These are phyloP conservation scores for Tanacetum coccineum DNA, from an alignment of 129 eudicot genomes.

Conservation along the genomic window DNA sequence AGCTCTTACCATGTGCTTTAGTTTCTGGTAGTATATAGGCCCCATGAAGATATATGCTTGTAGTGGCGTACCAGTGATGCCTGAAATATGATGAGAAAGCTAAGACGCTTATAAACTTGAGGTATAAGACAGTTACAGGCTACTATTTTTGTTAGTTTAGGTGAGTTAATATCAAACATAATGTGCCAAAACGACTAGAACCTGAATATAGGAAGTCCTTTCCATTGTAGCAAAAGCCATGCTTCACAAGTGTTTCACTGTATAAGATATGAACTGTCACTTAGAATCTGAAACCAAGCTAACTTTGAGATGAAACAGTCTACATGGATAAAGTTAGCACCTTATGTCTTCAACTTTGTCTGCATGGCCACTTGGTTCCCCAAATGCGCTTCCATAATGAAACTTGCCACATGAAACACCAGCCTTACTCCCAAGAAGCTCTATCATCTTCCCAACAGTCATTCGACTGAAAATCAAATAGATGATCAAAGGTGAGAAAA, in stretches of 20 bases:
- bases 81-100: slow-evolving; percentile 34
- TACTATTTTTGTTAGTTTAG: not conserved
- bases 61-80: slow-evolving; percentile 88
- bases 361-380: slow-evolving; percentile 99
- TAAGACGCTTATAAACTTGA: not conserved
- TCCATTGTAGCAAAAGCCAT: slow-evolving; percentile 88
- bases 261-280: slow-evolving; percentile 16
- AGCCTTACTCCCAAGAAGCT: slow-evolving; percentile 98
- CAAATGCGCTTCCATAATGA: slow-evolving; percentile 97
- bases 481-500: slow-evolving; percentile 10
- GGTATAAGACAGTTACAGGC: not conserved
- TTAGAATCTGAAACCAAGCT: not conserved
- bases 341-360: slow-evolving; percentile 87
- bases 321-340: slow-evolving; percentile 25
- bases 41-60: slow-evolving; percentile 98
- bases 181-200: slow-evolving; percentile 22
- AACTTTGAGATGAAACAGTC: slow-evolving; percentile 1
- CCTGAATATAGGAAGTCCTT: slow-evolving; percentile 96
- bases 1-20: slow-evolving; percentile 87
- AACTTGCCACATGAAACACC: slow-evolving; percentile 95
- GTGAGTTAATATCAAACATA: not conserved
- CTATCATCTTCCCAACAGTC: slow-evolving; percentile 99
- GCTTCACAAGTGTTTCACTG: slow-evolving; percentile 94
- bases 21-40: slow-evolving; percentile 88
- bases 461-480: slow-evolving; percentile 58